phyloP scores from a whole-genome alignment of 495 filamentous ascomycete genomes.

The Trichoderma virens region DNA sequence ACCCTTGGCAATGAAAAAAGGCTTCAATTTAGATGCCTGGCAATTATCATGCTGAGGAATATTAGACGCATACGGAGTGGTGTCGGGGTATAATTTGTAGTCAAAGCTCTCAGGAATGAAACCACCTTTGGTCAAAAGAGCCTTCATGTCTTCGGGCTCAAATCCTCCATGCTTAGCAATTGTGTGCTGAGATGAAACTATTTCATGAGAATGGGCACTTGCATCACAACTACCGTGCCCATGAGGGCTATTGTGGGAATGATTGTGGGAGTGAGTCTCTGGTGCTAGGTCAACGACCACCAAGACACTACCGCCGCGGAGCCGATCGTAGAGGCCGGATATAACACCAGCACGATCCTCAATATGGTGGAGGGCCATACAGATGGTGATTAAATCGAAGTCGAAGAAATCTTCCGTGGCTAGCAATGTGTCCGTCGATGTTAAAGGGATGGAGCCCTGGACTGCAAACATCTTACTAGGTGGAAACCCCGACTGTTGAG shows the following conservation, averaged over 20 bases:
- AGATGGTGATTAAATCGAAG: not conserved
- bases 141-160: not conserved
- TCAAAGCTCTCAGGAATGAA: not conserved
- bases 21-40: not conserved
- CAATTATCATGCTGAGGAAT: not conserved
- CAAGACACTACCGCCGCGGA: not conserved
- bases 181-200: not conserved
- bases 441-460: not conserved
- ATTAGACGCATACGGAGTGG: not conserved
- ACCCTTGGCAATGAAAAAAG: not conserved
- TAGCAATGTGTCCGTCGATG: not conserved
- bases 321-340: not conserved
- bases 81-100: not conserved
- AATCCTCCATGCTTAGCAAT: not conserved
- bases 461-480: not conserved
- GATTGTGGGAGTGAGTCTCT: not conserved
- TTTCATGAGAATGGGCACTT: not conserved
- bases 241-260: too few relatives aligned
- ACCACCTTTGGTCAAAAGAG: not conserved
- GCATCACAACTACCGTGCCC: too few relatives aligned
- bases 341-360: not conserved
- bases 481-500: not conserved
- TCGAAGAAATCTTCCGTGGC: not conserved
- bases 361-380: not conserved
- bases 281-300: not conserved